Evolutionary conservation across 768 basidiomycete species (phyloP).

Genomic region (Russula sp.): DNA sequence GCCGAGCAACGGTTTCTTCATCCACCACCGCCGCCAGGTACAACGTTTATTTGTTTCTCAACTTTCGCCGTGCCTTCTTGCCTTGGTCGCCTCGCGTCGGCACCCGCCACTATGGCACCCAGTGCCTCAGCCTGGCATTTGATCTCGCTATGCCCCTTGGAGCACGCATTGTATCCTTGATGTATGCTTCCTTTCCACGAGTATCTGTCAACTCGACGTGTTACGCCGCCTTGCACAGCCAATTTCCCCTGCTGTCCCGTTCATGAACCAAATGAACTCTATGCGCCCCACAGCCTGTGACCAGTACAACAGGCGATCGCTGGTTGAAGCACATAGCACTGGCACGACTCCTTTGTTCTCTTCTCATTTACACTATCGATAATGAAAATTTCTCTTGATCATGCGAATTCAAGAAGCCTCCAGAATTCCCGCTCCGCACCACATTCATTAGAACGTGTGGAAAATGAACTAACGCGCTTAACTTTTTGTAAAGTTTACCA

Average conservation of each 20-base stretch:
- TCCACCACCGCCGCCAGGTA: background rate
- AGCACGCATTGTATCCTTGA: background rate
- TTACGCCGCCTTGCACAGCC: constrained; percentile 5
- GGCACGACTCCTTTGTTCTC: background rate
- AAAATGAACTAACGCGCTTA: constrained; percentile 1
- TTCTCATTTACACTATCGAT: constrained; percentile 1
- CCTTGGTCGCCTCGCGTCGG: background rate
- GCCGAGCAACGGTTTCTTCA: background rate
- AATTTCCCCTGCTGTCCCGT: background rate
- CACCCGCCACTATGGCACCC: background rate
- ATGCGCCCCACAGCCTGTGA: constrained; percentile 7
- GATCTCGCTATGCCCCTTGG: background rate
- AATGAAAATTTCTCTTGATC: background rate
- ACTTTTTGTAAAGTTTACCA: background rate
- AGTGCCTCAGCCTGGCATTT: background rate
- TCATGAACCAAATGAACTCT: constrained; percentile 10
- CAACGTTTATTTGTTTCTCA: background rate
- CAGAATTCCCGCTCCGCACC: background rate
- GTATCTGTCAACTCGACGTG: background rate
- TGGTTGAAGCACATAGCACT: background rate
- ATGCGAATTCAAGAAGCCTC: constrained; percentile 8
- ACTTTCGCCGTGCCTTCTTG: background rate
- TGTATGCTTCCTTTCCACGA: constrained; percentile 7
- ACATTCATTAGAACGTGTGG: background rate
- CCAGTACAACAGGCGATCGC: background rate